Conservation (phyloP, 1,284 basidiomycete species). For the Cryptococcus floricola region DNA sequence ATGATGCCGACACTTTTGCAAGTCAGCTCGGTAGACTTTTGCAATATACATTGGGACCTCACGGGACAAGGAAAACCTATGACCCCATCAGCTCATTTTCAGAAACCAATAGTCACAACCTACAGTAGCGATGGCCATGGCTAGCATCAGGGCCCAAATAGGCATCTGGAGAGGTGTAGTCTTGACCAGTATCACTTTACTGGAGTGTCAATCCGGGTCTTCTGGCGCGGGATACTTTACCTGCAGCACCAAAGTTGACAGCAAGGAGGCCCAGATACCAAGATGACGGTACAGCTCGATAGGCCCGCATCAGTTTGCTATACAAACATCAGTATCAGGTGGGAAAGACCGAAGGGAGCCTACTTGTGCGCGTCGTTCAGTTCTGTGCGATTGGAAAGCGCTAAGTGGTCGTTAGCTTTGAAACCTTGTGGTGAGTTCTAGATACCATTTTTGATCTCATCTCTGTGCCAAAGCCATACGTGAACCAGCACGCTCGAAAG, state of each 20-base stretch:
- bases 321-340: not conserved
- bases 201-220: not conserved
- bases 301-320: constrained; percentile 46
- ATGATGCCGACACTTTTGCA: constrained; percentile 51
- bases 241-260: constrained; percentile 41
- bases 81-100: constrained; percentile 1
- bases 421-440: not conserved
- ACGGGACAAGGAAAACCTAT: constrained; percentile 47
- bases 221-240: constrained; percentile 17
- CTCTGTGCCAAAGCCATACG: constrained; percentile 54
- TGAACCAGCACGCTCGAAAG: constrained; percentile 53
- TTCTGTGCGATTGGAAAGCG: constrained; percentile 40
- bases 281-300: constrained; percentile 41
- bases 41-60: constrained; percentile 2
- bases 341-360: not conserved
- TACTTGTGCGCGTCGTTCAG: constrained; percentile 49
- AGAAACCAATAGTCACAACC: not conserved
- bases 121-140: constrained; percentile 50
- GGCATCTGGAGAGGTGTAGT: constrained; percentile 53
- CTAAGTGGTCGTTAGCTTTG: constrained; percentile 20
- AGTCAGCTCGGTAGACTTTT: not conserved
- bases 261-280: constrained; percentile 46
- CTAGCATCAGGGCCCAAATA: constrained; percentile 52
- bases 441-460: constrained; percentile 50
- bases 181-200: constrained; percentile 47